These are phyloP conservation scores for Cryptococcus maquisensis DNA, from an alignment of 1,284 basidiomycete genomes.

Conservation along the genomic window DNA sequence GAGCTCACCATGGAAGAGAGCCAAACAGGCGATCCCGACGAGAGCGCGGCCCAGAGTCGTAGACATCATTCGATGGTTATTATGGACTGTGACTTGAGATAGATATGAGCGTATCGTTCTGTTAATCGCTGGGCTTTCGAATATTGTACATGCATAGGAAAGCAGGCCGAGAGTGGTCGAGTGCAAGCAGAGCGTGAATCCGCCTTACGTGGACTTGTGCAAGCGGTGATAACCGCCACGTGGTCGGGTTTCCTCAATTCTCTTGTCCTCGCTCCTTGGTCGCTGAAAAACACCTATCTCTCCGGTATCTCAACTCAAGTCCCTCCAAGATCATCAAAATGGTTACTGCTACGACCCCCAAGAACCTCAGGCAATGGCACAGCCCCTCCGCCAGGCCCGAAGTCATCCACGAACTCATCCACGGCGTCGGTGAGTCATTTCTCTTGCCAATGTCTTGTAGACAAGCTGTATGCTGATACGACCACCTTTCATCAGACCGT, in stretches of 20 bases:
- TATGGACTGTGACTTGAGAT: too few relatives aligned
- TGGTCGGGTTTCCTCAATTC: slow-evolving; percentile 4
- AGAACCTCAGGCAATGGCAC: slow-evolving; percentile 47
- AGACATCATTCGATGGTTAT: slow-evolving; percentile 5
- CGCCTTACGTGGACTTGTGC: not conserved
- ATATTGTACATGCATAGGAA: too few relatives aligned
- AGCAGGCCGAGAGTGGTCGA: too few relatives aligned
- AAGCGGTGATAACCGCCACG: not conserved
- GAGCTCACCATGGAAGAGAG: slow-evolving; percentile 36
- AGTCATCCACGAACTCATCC: slow-evolving; percentile 82
- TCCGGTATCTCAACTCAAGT: not conserved
- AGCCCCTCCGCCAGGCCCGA: slow-evolving; percentile 69
- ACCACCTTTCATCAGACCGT: slow-evolving; percentile 60
- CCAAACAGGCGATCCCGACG: slow-evolving; percentile 29
- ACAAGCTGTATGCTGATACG: not conserved
- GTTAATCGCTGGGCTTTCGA: too few relatives aligned
- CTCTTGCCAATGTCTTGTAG: not conserved
- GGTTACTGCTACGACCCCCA: slow-evolving; percentile 34
- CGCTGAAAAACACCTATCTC: too few relatives aligned
- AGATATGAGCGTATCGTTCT: too few relatives aligned
- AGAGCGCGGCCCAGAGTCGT: slow-evolving; percentile 20
- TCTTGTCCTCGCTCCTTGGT: not conserved
- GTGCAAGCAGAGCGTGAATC: too few relatives aligned
- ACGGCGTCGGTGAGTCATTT: slow-evolving; percentile 71
- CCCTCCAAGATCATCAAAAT: slow-evolving; percentile 21